Evolutionary conservation across 2,329 filamentous ascomycete genomes (phyloP).

Genomic region (Alternaria gaisen): DNA sequence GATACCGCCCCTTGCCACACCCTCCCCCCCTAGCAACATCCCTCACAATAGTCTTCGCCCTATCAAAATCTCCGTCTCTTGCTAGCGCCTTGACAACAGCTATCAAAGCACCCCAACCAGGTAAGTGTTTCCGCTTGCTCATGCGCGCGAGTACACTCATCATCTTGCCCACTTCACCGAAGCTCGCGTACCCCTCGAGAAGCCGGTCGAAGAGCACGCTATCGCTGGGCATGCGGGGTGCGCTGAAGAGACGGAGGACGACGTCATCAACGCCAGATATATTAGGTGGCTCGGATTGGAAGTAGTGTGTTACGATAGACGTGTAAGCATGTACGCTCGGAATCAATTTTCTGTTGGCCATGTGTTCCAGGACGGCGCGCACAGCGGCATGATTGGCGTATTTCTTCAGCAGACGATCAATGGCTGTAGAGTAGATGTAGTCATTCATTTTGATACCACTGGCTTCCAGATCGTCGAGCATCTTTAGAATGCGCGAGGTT

Average conservation of each 20-base stretch:
- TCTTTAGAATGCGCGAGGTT: conserved; percentile 58
- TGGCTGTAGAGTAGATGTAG: conserved; percentile 73
- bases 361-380: conserved; percentile 68
- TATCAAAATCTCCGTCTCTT: conserved; percentile 46
- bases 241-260: conserved; percentile 58
- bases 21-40: conserved; percentile 49
- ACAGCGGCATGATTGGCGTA: conserved; percentile 61
- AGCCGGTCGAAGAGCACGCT: conserved; percentile 74
- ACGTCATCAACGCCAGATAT: conserved; percentile 67
- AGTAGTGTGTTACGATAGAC: conserved; percentile 74
- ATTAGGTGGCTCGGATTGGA: conserved; percentile 66
- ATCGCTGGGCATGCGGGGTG: conserved; percentile 54
- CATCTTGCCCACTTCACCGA: conserved; percentile 60
- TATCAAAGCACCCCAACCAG: conserved; percentile 54
- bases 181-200: conserved; percentile 70
- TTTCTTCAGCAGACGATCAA: conserved; percentile 68
- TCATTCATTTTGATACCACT: conserved; percentile 67
- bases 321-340: conserved; percentile 76
- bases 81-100: conserved; percentile 51
- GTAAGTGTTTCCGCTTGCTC: conserved; percentile 51
- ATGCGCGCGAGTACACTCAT: conserved; percentile 54
- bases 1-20: conserved; percentile 37
- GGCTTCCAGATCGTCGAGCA: conserved; percentile 65
- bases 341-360: conserved; percentile 63
- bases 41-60: conserved; percentile 46